Evolutionary conservation across 345 rosid genomes (phyloP).

Genomic region (Brassica incana): DNA sequence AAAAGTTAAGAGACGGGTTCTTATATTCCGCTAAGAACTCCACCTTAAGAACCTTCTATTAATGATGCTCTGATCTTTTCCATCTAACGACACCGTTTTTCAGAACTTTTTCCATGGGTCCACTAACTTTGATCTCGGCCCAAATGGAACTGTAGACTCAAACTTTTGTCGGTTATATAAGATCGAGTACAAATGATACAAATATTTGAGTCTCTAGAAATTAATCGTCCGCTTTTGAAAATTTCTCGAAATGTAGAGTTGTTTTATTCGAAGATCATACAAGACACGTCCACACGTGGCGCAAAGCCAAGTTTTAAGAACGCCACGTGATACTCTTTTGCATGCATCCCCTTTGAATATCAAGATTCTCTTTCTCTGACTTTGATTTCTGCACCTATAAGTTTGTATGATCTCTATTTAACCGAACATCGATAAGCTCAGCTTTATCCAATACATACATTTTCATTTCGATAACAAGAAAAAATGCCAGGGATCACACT

Average conservation of each 20-base stretch:
- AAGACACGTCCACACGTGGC: slow-evolving; percentile 31
- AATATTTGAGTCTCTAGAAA: background rate
- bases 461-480: background rate
- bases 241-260: background rate
- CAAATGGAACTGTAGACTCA: background rate
- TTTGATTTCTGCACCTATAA: slow-evolving; percentile 5
- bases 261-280: slow-evolving; percentile 4
- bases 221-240: background rate
- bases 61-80: too few species aligned
- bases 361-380: slow-evolving; percentile 8
- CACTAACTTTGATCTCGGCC: too few species aligned
- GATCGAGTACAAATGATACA: background rate
- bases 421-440: background rate
- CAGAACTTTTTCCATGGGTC: too few species aligned
- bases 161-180: background rate
- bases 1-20: too few species aligned
- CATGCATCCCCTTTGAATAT: slow-evolving; percentile 30
- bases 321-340: slow-evolving; percentile 33
- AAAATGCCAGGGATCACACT: slow-evolving; percentile 73
- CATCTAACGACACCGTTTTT: too few species aligned
- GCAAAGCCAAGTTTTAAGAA: slow-evolving; percentile 1
- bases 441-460: background rate
- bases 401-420: slow-evolving; percentile 27
- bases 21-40: too few species aligned
- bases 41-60: too few species aligned